Evolutionary conservation across 768 basidiomycete species (phyloP), one percentile per base, ranked within the genome.

Genomic region (Lactarius psammicola): DNA sequence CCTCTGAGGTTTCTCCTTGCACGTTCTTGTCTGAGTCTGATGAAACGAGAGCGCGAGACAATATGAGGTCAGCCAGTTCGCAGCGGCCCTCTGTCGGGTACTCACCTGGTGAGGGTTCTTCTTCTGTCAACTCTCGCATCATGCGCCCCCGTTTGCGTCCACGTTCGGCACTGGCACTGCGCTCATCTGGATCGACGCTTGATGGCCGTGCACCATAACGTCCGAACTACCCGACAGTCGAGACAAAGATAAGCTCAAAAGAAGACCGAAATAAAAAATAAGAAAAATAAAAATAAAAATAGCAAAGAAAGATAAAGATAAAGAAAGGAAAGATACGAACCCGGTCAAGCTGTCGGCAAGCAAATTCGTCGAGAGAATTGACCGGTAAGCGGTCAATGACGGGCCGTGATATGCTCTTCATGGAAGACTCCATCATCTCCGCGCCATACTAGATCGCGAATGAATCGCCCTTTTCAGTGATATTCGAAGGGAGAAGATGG

Each of bases 291-390:
- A n/a, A 10, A 5, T n/a, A 36, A 55, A 38, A 17, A 23, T 2
- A 11, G 30, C n/a, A 26, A 4, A 28, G n/a, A 57, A n/a, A 31
- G 17, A 30, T n/a, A 30, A 31, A 69, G 59, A 46, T 60, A 46
- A n/a, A n/a, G 11, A 36, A 59, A 36, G 56, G 44, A 58, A 68
- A 23, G 59, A 31, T 18, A 81, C 88, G 72, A 68, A 94, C 90
- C 74, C 86, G 82, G 76, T 95, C 92, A 46, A 95, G 81, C 74
- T 95, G 92, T 64, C 92, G 82, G 73, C 90, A 92, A 2, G 94
- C 93, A 75, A 94, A 94, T 66, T 92, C 92, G 68, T 95, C 94
- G 17, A 95, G 77, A 71, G 87, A 85, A 66, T 82, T 84, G 56
- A 90, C 88, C 11, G 91, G 90, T 0, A 94, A 80, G 31, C 88